Percentiles rank a stretch among this genome's conserved stretches.
phyloP scores from a whole-genome alignment of 306 rosid genomes.

The Begonia peltatifolia region DNA sequence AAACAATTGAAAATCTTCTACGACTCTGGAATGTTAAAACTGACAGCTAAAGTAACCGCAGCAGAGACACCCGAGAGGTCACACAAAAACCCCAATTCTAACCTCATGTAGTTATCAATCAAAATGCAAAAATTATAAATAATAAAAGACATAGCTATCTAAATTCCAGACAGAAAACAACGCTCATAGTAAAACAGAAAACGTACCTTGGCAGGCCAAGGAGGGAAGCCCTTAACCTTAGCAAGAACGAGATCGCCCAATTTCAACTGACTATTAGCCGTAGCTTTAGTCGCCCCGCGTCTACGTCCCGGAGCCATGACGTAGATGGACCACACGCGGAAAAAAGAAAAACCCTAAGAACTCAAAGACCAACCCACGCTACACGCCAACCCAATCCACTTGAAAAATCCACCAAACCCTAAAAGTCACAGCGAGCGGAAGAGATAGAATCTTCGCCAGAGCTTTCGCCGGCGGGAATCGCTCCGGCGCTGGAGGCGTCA shows the following conservation, averaged over 20 bases:
- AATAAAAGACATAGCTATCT: no score
- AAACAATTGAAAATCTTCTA: no score
- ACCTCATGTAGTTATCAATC: no score
- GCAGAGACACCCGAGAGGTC: no score
- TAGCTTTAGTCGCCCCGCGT: constrained; percentile 80
- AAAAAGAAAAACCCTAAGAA: constrained; percentile 15
- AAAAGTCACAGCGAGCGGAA: constrained; percentile 25
- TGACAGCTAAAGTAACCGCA: no score
- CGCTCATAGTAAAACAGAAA: constrained; percentile 6
- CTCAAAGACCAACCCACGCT: constrained; percentile 1
- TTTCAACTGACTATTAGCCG: constrained; percentile 50
- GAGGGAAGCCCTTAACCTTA: constrained; percentile 96
- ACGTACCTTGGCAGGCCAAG: constrained; percentile 94
- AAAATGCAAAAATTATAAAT: no score
- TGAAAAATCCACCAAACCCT: constrained; percentile 25
- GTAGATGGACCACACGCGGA: constrained; percentile 11
- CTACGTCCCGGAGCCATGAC: constrained; percentile 89
- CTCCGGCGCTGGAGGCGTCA: constrained; percentile 38
- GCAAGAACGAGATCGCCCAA: constrained; percentile 98
- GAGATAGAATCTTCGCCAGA: constrained; percentile 14
- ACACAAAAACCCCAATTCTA: no score
- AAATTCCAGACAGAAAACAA: not conserved
- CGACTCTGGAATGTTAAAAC: no score
- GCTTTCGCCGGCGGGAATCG: constrained; percentile 20
- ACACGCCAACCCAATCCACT: constrained; percentile 4